Conservation (phyloP, 164 flowering plant genomes). For the Platanus orientalis region DNA sequence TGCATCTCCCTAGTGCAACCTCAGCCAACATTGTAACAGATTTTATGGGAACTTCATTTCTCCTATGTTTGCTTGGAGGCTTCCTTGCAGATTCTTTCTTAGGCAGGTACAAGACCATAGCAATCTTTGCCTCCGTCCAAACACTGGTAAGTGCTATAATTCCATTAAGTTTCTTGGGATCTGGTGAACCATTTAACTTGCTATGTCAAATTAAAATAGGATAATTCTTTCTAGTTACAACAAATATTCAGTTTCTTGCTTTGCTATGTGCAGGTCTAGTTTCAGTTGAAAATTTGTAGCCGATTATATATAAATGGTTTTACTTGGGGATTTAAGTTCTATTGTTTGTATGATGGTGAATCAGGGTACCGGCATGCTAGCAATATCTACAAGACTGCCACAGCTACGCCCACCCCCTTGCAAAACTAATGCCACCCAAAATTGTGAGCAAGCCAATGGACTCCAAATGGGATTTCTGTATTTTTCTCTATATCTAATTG, state of each 20-base stretch:
- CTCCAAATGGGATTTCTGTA: constrained; percentile 70
- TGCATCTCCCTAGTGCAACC: constrained; percentile 76
- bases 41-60: constrained; percentile 78
- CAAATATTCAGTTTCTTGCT: too few species aligned
- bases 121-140: constrained; percentile 55
- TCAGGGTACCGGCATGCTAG: constrained; percentile 66
- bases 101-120: constrained; percentile 74
- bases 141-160: constrained; percentile 32
- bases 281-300: too few species aligned
- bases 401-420: constrained; percentile 73
- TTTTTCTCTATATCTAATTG: constrained; percentile 57
- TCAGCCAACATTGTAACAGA: constrained; percentile 81
- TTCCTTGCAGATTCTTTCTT: constrained; percentile 84
- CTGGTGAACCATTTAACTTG: background rate
- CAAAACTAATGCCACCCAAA: constrained; percentile 1
- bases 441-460: constrained; percentile 53
- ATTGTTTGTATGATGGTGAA: constrained; percentile 5
- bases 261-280: too few species aligned
- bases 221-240: too few species aligned
- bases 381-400: constrained; percentile 51
- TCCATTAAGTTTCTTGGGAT: background rate
- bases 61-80: constrained; percentile 80
- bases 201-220: too few species aligned
- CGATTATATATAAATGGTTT: too few species aligned
- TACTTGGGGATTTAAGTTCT: too few species aligned